Conservation (phyloP, 2,329 filamentous ascomycete genomes). For the Colletotrichum melonis region DNA sequence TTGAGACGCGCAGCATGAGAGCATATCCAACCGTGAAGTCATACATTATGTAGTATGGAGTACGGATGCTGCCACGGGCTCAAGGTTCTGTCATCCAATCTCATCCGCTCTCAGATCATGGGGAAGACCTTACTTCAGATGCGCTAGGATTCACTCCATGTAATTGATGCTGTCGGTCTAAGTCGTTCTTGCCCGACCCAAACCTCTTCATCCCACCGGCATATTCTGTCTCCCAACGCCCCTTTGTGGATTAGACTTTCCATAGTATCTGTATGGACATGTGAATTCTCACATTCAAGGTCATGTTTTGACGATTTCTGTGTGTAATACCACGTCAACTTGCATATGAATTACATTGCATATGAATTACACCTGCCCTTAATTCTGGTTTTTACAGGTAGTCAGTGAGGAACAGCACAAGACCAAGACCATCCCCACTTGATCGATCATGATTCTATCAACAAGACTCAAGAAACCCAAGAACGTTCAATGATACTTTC, state of each 20-base stretch:
- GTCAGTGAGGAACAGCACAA: background rate
- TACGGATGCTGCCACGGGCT: background rate
- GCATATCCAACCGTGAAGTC: background rate
- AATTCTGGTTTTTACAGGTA: background rate
- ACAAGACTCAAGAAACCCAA: background rate
- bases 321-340: too few relatives aligned
- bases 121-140: background rate
- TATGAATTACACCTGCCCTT: background rate
- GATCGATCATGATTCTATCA: background rate
- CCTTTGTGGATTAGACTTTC: too few relatives aligned
- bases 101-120: background rate
- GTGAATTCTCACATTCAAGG: too few relatives aligned
- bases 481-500: background rate
- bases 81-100: slow-evolving; percentile 28
- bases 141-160: background rate
- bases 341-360: background rate
- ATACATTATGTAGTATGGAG: too few relatives aligned
- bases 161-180: too few relatives aligned
- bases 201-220: too few relatives aligned
- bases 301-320: too few relatives aligned
- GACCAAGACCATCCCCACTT: background rate
- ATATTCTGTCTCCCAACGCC: too few relatives aligned
- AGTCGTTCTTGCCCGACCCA: too few relatives aligned
- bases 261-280: too few relatives aligned
- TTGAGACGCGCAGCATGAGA: background rate